These are phyloP conservation scores for Suhomyces prunicola DNA, from an alignment of 805 yeast species.

Conservation along the genomic window DNA sequence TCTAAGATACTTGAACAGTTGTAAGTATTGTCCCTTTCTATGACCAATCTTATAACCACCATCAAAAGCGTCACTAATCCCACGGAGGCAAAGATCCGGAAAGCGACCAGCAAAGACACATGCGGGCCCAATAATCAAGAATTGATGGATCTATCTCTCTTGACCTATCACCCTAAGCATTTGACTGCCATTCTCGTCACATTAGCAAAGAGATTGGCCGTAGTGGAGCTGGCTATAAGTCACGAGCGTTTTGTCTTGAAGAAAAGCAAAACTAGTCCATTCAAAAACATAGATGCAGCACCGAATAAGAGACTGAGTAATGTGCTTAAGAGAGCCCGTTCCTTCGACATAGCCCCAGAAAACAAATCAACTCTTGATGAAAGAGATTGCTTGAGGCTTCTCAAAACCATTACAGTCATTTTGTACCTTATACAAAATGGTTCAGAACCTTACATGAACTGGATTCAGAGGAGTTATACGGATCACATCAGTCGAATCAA, in stretches of 20 bases:
- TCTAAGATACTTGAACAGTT: neutral
- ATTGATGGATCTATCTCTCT: conserved; percentile 47
- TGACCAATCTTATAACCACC: conserved; percentile 4
- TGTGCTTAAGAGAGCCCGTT: neutral
- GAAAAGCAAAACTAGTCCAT: neutral
- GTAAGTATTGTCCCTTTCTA: neutral
- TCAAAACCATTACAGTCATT: conserved; percentile 53
- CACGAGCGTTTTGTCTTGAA: neutral
- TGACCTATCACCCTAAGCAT: conserved; percentile 41
- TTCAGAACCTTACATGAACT: conserved; percentile 45
- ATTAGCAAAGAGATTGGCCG: conserved; percentile 41
- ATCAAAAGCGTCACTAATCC: conserved; percentile 10
- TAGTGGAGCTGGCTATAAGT: neutral
- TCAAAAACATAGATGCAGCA: neutral
- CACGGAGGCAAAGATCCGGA: conserved; percentile 15
- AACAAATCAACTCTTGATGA: neutral
- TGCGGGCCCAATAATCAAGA: conserved; percentile 58
- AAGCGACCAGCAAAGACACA: conserved; percentile 51
- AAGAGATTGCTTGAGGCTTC: conserved; percentile 14
- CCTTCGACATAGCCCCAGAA: neutral
- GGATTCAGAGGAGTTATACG: conserved; percentile 29
- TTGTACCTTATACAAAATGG: conserved; percentile 54
- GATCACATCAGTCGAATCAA: conserved; percentile 17
- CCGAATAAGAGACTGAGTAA: neutral
- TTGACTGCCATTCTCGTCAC: conserved; percentile 38